phyloP scores from a whole-genome alignment of 805 yeast genomes.

The Blastobotrys parvus region DNA sequence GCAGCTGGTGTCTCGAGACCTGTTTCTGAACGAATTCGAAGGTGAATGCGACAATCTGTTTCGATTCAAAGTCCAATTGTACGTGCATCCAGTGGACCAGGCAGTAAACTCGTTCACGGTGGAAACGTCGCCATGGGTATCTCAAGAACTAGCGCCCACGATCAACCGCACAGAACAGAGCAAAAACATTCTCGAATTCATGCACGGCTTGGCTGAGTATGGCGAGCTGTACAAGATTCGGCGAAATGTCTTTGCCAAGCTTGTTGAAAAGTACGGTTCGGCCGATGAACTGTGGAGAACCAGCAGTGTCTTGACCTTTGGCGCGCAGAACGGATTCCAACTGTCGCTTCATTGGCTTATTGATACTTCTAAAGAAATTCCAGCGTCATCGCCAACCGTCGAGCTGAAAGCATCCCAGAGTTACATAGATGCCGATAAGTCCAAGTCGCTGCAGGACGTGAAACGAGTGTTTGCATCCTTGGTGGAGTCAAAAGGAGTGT shows the following conservation, averaged over 20 bases:
- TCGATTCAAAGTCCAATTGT: neutral
- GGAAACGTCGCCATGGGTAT: neutral
- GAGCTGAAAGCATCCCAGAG: neutral
- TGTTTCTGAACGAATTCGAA: slow-evolving; percentile 1
- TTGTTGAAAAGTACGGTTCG: slow-evolving; percentile 3
- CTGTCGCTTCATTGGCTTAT: slow-evolving; percentile 1
- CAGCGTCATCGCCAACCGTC: neutral
- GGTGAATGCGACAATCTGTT: neutral
- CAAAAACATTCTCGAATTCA: neutral
- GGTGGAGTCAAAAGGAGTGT: slow-evolving; percentile 7
- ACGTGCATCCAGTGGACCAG: neutral
- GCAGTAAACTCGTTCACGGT: neutral
- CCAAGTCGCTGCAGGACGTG: neutral
- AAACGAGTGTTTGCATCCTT: slow-evolving; percentile 6
- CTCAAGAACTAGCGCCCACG: neutral
- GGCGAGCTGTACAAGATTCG: slow-evolving; percentile 9
- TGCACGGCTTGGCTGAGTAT: slow-evolving; percentile 16
- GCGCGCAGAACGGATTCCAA: neutral
- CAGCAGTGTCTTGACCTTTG: neutral
- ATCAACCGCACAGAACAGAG: neutral
- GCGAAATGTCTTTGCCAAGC: slow-evolving; percentile 8
- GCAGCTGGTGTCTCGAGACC: neutral
- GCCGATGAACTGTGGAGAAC: slow-evolving; percentile 9
- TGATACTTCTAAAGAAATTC: neutral
- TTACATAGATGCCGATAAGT: neutral